These are phyloP conservation scores for Ganoderma lucidum DNA, from an alignment of 1,284 basidiomycete species.

Conservation along the genomic window DNA sequence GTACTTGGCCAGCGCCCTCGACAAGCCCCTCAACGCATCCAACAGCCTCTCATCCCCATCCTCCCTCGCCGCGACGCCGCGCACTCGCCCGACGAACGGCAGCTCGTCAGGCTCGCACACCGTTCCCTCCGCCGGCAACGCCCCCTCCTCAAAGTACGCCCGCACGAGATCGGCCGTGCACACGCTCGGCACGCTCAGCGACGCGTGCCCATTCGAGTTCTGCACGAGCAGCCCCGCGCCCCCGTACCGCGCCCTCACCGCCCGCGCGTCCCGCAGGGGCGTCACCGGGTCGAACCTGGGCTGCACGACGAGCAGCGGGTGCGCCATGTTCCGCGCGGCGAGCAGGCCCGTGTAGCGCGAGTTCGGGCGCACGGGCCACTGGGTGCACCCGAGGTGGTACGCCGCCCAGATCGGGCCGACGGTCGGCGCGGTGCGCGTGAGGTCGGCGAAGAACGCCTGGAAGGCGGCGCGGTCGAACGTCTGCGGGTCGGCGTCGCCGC, in stretches of 20 bases:
- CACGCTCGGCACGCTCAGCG: constrained; percentile 49
- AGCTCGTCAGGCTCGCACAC: constrained; percentile 43
- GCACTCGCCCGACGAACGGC: constrained; percentile 27
- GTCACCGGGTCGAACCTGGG: constrained; percentile 34
- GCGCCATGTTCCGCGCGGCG: constrained; percentile 37
- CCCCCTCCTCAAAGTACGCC: constrained; percentile 51
- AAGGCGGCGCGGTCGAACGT: constrained; percentile 30
- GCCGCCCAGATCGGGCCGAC: constrained; percentile 27
- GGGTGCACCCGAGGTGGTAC: constrained; percentile 26
- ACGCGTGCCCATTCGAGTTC: constrained; percentile 48
- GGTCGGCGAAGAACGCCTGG: constrained; percentile 38
- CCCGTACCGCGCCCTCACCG: constrained; percentile 28
- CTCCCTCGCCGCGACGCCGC: constrained; percentile 12
- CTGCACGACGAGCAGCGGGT: constrained; percentile 36
- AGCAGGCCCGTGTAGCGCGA: constrained; percentile 33
- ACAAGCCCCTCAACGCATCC: constrained; percentile 28
- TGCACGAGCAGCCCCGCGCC: constrained; percentile 34
- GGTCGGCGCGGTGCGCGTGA: constrained; percentile 46
- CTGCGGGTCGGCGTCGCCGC: constrained; percentile 49
- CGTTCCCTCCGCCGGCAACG: constrained; percentile 49
- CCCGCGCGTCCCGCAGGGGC: constrained; percentile 28
- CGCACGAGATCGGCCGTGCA: constrained; percentile 52
- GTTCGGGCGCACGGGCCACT: constrained; percentile 28
- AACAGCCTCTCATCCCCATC: constrained; percentile 29
- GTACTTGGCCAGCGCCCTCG: constrained; percentile 19